These are phyloP conservation scores for Penicillium sclerotiorum DNA, from an alignment of 2,329 filamentous ascomycete genomes.

Conservation along the genomic window DNA sequence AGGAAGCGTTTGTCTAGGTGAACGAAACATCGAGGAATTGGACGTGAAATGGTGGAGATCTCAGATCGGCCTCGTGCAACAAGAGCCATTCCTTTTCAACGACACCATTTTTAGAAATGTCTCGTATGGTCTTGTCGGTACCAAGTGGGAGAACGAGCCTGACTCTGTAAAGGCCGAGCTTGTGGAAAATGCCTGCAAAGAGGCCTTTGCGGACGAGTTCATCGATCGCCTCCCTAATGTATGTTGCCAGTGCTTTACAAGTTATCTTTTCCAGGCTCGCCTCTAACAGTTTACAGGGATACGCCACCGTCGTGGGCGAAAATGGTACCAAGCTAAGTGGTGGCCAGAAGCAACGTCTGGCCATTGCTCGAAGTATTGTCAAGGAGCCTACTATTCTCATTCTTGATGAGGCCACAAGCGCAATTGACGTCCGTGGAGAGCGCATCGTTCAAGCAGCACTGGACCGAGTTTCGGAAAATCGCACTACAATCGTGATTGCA, in stretches of 20 bases:
- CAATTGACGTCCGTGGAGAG: constrained; percentile 61
- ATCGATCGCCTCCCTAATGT: constrained; percentile 61
- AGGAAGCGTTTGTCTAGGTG: constrained; percentile 58
- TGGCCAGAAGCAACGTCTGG: constrained; percentile 82
- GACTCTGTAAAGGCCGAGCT: constrained; percentile 48
- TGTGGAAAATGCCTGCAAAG: constrained; percentile 64
- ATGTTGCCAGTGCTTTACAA: constrained; percentile 4
- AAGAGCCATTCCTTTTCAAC: constrained; percentile 70
- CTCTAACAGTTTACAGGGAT: constrained; percentile 53
- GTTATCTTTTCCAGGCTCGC: neutral
- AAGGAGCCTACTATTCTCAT: constrained; percentile 68
- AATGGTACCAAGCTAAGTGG: constrained; percentile 76
- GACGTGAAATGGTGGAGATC: constrained; percentile 64
- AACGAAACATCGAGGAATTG: constrained; percentile 57
- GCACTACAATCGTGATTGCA: constrained; percentile 78
- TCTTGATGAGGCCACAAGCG: constrained; percentile 76
- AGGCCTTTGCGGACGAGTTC: constrained; percentile 71
- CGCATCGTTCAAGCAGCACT: constrained; percentile 58
- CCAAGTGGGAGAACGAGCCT: constrained; percentile 37
- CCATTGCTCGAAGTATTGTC: constrained; percentile 72
- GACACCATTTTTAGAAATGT: constrained; percentile 67
- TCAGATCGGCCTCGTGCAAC: constrained; percentile 66
- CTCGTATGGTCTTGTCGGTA: constrained; percentile 55
- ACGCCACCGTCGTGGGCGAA: constrained; percentile 75
- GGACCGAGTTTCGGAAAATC: constrained; percentile 57